Evolutionary conservation across 2,329 filamentous ascomycete genomes (phyloP), one percentile per base, ranked within the genome.

Genomic region (Claviceps spartinae): DNA sequence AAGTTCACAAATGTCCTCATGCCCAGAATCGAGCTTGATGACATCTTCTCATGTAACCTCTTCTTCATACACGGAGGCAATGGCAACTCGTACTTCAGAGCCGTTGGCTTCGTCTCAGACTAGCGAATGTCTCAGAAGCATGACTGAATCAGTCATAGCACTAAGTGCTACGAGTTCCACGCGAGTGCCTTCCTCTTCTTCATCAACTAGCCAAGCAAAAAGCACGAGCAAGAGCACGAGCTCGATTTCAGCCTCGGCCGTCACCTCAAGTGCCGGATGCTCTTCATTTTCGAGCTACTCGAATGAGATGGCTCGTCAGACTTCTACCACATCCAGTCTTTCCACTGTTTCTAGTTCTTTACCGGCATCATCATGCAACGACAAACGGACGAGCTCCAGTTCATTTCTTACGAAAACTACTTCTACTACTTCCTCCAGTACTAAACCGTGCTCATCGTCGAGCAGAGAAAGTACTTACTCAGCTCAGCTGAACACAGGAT

Each of bases 291-390:
- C 41, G 9, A 18, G 16, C 4, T n/a, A 18, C 26, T 30, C 48
- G 5, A 16, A 8, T 13, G 18, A 22, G 16, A 42, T 38, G n/a
- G 42, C 47, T 40, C 14, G 16, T 26, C 49, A 41, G 18, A 30
- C 43, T 16, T 36, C 44, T 9, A 44, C 44, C 41, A 49, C 41
- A 47, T 20, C 36, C 9, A 47, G 41, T 11, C 42, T 9, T n/a
- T 38, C 41, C 36, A 48, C n/a, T 48, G 36, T 4, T 26, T 20
- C 30, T 30, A 50, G 38, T 22, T 40, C 41, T 34, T 37, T 45
- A 34, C 34, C 53, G 13, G 30, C 46, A 4, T 30, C 48, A 41
- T 53, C 48, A 41, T 53, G 48, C 45, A 47, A 48, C 20, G 44
- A 44, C 24, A 51, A n/a, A 36, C 43, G 42, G 20, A 38, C 20